Evolutionary conservation across 805 yeast species (phyloP), one percentile per base, ranked within the genome.

Genomic region (Limtongozyma cylindracea): DNA sequence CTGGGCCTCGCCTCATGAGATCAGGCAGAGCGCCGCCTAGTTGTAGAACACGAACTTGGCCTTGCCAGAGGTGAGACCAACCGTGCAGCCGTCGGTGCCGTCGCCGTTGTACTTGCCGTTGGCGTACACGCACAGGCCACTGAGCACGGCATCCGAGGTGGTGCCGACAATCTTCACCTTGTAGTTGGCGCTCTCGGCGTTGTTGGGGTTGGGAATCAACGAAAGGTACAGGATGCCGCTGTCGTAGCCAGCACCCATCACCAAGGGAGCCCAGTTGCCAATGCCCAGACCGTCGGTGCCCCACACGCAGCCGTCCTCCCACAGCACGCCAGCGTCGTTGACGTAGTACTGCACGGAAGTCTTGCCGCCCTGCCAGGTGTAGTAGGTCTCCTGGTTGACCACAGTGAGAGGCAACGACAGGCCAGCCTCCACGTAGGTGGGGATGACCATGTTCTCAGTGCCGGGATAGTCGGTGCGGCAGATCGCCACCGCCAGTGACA

Each of bases 391-490:
- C 43, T 66, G 62, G 47, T 78, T 60, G 30, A 82, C 94, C 33
- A 72, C 91, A 24, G 93, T 58, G 34, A 80, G 53, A 26, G 72
- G 70, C 38, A 57, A 46, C 18, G 59, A 34, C 18, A 53, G 37
- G 36, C 92, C 93, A 27, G 71, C 73, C 16, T 43, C 45, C 23
- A 82, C 72, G 30, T 63, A 54, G 28, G 96, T 82, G 45, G 98
- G 96, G 29, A 84, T 61, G 33, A 70, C 91, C 96, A 84, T 88
- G 63, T 80, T 80, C 58, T 84, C 98, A 31, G 94, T 71, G 55
- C 98, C 98, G 41, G 98, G 98, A 65, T 84, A 84, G 48, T 84
- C 98, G 29, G 98, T 84, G 59, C 95, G 74, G 62, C 98, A 88
- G 39, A 88, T 52, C 27, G 96, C 84, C 36, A 84, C 80, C 23